Evolutionary conservation across 169 alveolate species (phyloP), one percentile per base, ranked within the genome.

Genomic region (Cyclospora cayetanensis): DNA sequence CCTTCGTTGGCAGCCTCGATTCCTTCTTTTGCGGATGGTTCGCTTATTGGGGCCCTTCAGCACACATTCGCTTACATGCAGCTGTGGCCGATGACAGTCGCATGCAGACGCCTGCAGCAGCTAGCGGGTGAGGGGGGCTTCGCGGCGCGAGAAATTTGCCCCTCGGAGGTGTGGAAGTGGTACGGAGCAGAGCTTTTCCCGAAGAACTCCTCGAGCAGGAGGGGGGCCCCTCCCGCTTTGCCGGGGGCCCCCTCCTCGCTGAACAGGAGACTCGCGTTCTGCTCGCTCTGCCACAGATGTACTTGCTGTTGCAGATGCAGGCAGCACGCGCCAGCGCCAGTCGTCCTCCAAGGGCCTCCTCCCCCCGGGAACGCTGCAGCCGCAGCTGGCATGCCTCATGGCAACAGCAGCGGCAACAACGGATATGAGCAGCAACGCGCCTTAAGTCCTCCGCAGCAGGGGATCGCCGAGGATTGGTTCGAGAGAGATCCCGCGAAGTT

Each of bases 41-140:
- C 91, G 39, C 92, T 96, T 27, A 94, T 96, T 46, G 93, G 94
- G 34, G 98, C 98, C 42, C 96, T 96, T 46, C 98, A 96, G 93
- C 95, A 92, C 88, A 95, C 96, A 1, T 96, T 96, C 90, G 98
- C 98, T 0, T 94, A 95, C 90, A 96, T 96, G 98, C 93, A 95
- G 79, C 96, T 96, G 82, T 96, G 96, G 95, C 98, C 98, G 37
- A 82, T 95, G 15, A 96, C 97, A 0, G 96, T 94, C 41, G 74
- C 95, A 46, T 86, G 92, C 83, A 27, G 70, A 4, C 84, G 92
- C 15, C 63, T 65, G 12, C 92, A 86, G 74, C 83, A 86, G 52
- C 70, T 86, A 34, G 53, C 85, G 22, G 68, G 70, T 34, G 70
- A 55, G 34, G 90, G 94, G 0, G 27, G 90, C 50, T 39, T 85